phyloP scores from a whole-genome alignment of 2,329 filamentous ascomycete genomes.

The Talaromyces verruculosus region DNA sequence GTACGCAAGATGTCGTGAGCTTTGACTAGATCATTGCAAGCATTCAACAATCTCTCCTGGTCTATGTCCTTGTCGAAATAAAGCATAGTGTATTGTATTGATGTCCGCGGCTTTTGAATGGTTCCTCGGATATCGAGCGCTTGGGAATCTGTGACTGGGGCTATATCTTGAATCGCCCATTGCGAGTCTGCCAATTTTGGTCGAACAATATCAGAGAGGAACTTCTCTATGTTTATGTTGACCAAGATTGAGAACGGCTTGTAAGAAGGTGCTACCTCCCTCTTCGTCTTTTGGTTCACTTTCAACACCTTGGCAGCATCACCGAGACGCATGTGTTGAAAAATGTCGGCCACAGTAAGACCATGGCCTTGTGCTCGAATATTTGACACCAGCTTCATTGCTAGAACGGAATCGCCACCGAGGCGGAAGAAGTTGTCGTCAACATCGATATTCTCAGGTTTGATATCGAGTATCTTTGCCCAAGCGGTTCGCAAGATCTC shows the following conservation, averaged over 20 bases:
- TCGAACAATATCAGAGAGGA: constrained; percentile 49
- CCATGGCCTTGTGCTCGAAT: constrained; percentile 45
- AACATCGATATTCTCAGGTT: constrained; percentile 48
- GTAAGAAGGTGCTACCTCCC: constrained; percentile 23
- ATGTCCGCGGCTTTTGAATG: constrained; percentile 58
- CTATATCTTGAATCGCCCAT: constrained; percentile 56
- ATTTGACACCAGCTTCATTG: constrained; percentile 56
- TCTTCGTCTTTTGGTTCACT: constrained; percentile 34
- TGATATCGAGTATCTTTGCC: constrained; percentile 20
- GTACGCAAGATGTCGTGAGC: constrained; percentile 64
- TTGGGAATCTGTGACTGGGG: constrained; percentile 60
- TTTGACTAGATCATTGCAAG: constrained; percentile 50
- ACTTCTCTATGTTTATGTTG: constrained; percentile 24
- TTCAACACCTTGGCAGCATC: constrained; percentile 56
- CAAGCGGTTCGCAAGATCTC: constrained; percentile 28
- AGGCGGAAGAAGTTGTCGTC: constrained; percentile 62
- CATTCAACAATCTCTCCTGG: constrained; percentile 43
- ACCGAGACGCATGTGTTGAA: constrained; percentile 46
- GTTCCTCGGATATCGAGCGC: constrained; percentile 61
- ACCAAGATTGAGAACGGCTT: constrained; percentile 6
- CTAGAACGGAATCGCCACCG: constrained; percentile 60
- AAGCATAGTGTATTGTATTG: constrained; percentile 12
- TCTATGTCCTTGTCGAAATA: constrained; percentile 51
- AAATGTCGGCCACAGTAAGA: constrained; percentile 53
- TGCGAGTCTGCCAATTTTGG: constrained; percentile 50